Evolutionary conservation across 108 stramenopile genomes (phyloP).

Genomic region (Aurantiochytrium sp.): DNA sequence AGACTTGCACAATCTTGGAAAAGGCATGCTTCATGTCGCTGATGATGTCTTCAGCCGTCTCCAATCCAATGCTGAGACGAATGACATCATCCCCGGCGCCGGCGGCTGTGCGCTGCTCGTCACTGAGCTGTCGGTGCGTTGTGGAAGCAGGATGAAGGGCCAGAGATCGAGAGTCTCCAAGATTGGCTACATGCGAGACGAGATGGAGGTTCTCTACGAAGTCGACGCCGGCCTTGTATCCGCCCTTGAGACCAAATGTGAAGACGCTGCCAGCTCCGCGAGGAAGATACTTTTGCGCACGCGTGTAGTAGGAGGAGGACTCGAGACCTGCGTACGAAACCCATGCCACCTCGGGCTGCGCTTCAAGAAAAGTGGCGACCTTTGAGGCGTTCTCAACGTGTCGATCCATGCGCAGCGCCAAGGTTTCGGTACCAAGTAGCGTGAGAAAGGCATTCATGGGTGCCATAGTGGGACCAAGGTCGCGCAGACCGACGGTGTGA

Average conservation of each 20-base stretch:
- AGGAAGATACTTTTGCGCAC: neutral
- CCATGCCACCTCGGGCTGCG: neutral
- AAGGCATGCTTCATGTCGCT: neutral
- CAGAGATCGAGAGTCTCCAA: slow-evolving; percentile 7
- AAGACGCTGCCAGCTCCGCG: neutral
- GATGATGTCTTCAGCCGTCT: neutral
- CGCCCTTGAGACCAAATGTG: slow-evolving; percentile 22
- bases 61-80: neutral
- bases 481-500: neutral
- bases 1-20: neutral
- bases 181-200: neutral
- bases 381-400: neutral
- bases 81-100: slow-evolving; percentile 20
- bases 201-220: neutral
- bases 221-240: neutral
- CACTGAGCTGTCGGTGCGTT: slow-evolving; percentile 7
- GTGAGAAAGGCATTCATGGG: slow-evolving; percentile 11
- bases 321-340: neutral
- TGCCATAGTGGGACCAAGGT: slow-evolving; percentile 1
- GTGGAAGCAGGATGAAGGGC: slow-evolving; percentile 13
- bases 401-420: neutral
- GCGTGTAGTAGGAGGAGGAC: neutral
- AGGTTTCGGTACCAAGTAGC: neutral
- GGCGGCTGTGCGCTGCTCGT: neutral
- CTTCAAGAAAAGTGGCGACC: neutral